Evolutionary conservation across 1,284 basidiomycete genomes (phyloP).

Genomic region (Ustilago hordei): DNA sequence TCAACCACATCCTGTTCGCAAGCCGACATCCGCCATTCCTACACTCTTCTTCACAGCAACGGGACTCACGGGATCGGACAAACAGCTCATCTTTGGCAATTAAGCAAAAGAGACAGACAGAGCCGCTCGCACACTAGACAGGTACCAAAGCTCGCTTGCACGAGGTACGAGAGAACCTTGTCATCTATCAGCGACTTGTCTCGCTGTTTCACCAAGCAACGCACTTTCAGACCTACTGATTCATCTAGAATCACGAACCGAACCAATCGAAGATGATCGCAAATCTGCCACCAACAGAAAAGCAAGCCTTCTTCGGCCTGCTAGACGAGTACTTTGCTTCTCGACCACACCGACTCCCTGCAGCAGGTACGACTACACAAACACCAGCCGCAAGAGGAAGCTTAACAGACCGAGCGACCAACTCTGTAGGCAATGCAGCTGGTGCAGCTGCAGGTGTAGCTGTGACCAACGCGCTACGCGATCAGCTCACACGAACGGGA

Average conservation of each 20-base stretch:
- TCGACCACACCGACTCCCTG: conserved; percentile 50
- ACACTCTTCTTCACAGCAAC: not conserved
- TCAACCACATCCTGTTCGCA: not conserved
- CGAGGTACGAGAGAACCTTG: too few species aligned
- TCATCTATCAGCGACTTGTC: too few species aligned
- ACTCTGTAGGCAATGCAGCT: conserved; percentile 32
- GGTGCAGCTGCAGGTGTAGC: conserved; percentile 30
- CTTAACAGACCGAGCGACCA: conserved; percentile 26
- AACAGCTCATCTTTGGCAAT: too few species aligned
- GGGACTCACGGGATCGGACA: not conserved
- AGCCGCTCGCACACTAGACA: not conserved
- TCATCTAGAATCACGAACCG: too few species aligned
- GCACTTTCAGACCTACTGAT: too few species aligned
- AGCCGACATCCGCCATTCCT: not conserved
- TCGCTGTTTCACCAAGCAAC: too few species aligned
- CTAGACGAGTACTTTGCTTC: conserved; percentile 64
- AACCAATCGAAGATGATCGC: conserved; percentile 38
- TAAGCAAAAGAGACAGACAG: too few species aligned
- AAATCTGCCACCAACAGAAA: conserved; percentile 40
- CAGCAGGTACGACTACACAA: not conserved
- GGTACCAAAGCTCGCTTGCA: too few species aligned
- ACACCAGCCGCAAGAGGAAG: conserved; percentile 7
- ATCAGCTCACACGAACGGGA: conserved; percentile 32
- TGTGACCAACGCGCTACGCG: conserved; percentile 21
- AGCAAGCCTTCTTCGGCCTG: conserved; percentile 57